Conservation (phyloP, 1,284 basidiomycete species). For the Leccinum subatratum region DNA sequence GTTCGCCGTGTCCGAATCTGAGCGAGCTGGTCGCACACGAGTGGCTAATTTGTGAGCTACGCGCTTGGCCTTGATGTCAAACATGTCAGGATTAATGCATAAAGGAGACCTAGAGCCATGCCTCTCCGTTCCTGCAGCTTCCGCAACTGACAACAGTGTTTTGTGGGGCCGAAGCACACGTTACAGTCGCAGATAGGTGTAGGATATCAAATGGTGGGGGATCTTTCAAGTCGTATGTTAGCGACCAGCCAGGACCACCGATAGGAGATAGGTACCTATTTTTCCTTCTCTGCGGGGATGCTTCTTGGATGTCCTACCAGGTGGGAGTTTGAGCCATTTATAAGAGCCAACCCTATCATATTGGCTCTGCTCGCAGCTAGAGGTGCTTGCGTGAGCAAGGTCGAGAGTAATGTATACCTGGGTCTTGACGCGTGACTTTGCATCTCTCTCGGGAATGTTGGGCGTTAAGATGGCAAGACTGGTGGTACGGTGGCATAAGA, state of each 20-base stretch:
- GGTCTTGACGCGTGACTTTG: conserved; percentile 93
- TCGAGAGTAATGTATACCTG: conserved; percentile 81
- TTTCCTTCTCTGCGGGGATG: conserved; percentile 82
- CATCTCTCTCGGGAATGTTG: conserved; percentile 76
- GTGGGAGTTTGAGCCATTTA: conserved; percentile 77
- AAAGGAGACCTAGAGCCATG: conserved; percentile 33
- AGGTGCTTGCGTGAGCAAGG: conserved; percentile 62
- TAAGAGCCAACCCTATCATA: conserved; percentile 77
- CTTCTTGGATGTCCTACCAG: conserved; percentile 78
- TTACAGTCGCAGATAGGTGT: conserved; percentile 62
- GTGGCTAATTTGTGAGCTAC: conserved; percentile 81
- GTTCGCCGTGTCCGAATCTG: conserved; percentile 65
- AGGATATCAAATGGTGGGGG: conserved; percentile 69
- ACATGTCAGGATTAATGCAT: conserved; percentile 11
- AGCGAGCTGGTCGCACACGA: conserved; percentile 68
- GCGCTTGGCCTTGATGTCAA: conserved; percentile 65
- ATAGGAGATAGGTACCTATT: conserved; percentile 50
- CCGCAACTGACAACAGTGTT: conserved; percentile 77
- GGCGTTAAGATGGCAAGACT: conserved; percentile 78
- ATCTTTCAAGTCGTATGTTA: conserved; percentile 44
- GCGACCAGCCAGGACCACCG: conserved; percentile 12
- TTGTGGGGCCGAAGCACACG: conserved; percentile 74
- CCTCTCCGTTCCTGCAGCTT: conserved; percentile 81
- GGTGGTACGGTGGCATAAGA: conserved; percentile 21
- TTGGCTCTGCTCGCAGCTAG: conserved; percentile 52